Evolutionary conservation across 1,139 yeast genomes (phyloP).

Genomic region (Pichia sp.): DNA sequence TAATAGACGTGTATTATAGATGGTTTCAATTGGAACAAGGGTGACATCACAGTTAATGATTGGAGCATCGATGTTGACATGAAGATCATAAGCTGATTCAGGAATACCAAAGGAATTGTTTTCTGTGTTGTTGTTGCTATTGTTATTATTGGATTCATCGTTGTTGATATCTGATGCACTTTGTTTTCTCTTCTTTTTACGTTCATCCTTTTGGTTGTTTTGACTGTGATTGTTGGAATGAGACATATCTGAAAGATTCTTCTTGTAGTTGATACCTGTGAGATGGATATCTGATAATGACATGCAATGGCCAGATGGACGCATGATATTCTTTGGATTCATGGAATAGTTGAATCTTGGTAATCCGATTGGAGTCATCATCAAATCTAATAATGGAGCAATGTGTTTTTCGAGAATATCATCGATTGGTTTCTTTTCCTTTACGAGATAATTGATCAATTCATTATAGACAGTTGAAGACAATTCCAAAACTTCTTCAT

Average conservation of each 20-base stretch:
- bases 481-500: constrained; percentile 62
- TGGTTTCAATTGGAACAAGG: constrained; percentile 72
- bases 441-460: constrained; percentile 49
- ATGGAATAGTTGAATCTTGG: constrained; percentile 86
- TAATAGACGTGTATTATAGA: constrained; percentile 72
- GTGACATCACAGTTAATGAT: constrained; percentile 90
- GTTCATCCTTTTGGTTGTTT: constrained; percentile 12
- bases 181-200: constrained; percentile 21
- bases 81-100: constrained; percentile 56
- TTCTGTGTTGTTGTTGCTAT: constrained; percentile 9
- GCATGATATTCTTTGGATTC: constrained; percentile 69
- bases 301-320: constrained; percentile 72
- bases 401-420: constrained; percentile 51
- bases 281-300: constrained; percentile 31
- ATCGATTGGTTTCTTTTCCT: constrained; percentile 39
- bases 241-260: constrained; percentile 6
- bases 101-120: constrained; percentile 38
- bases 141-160: constrained; percentile 16
- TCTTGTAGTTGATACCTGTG: constrained; percentile 30
- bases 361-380: constrained; percentile 94
- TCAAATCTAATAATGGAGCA: constrained; percentile 61
- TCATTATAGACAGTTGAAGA: constrained; percentile 64
- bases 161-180: constrained; percentile 7
- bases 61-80: constrained; percentile 89
- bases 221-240: not conserved